Conservation (phyloP, 192 early-diverging fungal species). For the Allomyces macrogynus region DNA sequence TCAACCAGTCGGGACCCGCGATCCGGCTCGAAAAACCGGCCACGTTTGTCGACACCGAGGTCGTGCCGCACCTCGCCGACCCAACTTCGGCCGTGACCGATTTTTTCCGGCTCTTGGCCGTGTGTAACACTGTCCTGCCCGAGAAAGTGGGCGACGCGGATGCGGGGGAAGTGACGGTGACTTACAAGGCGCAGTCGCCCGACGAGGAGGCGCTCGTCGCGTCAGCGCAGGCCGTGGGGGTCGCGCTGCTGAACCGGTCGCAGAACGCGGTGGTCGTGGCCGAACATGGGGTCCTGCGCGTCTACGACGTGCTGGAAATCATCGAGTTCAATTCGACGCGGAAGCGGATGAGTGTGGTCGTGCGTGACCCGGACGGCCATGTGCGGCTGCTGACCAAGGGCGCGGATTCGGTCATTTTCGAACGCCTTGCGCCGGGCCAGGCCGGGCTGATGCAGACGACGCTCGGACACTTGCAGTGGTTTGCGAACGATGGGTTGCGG, state of each 20-base stretch:
- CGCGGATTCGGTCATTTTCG: constrained; percentile 70
- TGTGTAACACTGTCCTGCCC: constrained; percentile 79
- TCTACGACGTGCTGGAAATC: constrained; percentile 43
- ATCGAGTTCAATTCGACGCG: constrained; percentile 88
- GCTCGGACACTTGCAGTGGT: constrained; percentile 42
- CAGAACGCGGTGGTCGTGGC: constrained; percentile 42
- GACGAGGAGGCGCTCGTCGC: constrained; percentile 85
- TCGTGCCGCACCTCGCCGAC: constrained; percentile 23
- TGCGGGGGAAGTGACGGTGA: constrained; percentile 26
- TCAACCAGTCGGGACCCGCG: background rate
- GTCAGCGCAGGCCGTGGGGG: constrained; percentile 65
- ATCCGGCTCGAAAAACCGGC: constrained; percentile 11
- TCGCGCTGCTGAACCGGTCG: constrained; percentile 56
- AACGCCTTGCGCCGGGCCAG: constrained; percentile 17
- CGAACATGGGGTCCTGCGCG: constrained; percentile 48
- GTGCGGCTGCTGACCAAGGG: constrained; percentile 80
- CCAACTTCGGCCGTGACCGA: constrained; percentile 33
- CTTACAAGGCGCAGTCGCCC: constrained; percentile 84
- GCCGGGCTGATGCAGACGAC: constrained; percentile 26
- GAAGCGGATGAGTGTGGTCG: constrained; percentile 88
- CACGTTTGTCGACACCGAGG: constrained; percentile 36
- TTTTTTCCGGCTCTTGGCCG: constrained; percentile 65
- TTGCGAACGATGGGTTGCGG: constrained; percentile 69
- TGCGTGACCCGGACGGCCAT: constrained; percentile 46
- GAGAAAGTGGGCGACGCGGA: constrained; percentile 28